These are phyloP conservation scores for Solanum arcanum DNA, from an alignment of 257 asterid genomes.

Conservation along the genomic window DNA sequence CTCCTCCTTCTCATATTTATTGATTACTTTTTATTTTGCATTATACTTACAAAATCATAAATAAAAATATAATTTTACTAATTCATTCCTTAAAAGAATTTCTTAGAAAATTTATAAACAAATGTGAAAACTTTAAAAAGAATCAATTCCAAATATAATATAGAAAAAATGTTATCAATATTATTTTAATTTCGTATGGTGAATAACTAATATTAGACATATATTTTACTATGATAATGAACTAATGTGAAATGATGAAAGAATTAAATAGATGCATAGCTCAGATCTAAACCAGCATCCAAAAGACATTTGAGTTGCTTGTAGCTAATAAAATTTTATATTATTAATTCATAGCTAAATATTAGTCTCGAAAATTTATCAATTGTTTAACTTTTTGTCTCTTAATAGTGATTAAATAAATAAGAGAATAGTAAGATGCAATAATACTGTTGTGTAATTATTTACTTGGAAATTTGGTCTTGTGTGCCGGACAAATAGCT, in stretches of 20 bases:
- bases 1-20: no score
- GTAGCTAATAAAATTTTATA: not conserved
- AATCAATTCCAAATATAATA: no score
- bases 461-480: not conserved
- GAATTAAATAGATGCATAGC: not conserved
- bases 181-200: not conserved
- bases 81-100: not conserved
- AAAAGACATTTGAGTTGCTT: not conserved
- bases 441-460: not conserved
- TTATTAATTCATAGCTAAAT: not conserved
- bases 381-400: not conserved
- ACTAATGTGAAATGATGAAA: no score
- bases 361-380: not conserved
- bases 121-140: not conserved
- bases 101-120: not conserved
- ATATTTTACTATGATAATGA: no score
- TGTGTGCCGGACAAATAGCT: not conserved
- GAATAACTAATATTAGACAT: no score
- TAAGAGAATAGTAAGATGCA: not conserved
- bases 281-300: not conserved
- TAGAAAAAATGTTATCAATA: no score
- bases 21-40: no score
- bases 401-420: not conserved
- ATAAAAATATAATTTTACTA: no score
- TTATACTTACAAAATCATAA: not conserved